Evolutionary conservation across 2,329 filamentous ascomycete species (phyloP), one percentile per base, ranked within the genome.

Genomic region (Aspergillus quadricinctus): DNA sequence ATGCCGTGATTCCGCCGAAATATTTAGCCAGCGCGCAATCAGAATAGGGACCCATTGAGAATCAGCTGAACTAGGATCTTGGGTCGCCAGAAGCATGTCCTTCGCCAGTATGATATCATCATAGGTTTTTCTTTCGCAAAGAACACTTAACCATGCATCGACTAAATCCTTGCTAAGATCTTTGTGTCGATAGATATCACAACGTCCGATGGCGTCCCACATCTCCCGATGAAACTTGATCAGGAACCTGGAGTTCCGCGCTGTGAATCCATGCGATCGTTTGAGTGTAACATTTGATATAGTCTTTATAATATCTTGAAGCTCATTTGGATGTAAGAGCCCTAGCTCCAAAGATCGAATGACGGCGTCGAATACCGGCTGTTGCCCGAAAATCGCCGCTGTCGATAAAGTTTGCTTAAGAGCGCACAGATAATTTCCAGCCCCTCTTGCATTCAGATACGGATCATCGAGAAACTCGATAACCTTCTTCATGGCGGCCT

Each of bases 141-240:
- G 60, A 29, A 68, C 57, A 8, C 60, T 57, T 35, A 75, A 60
- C 73, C 73, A 77, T 9, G 55, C 50, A 27, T 69, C 61, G 23
- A 73, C 55, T 29, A 69, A 58, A 2, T 62, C 53, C n/a, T 58
- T 55, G 21, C 68, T 65, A 53, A 77, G 57, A 51, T 77, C 70
- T 25, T 57, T 60, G 31, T 72, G 65, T 14, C 60, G 62, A 29
- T 74, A 66, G 21, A 77, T 66, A 50, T 66, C 66, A 52, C 72
- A 76, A 14, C 59, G 59, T 31, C 68, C 66, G 55, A 77, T 67
- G 4, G 72, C 72, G 56, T 67, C 62, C 73, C 74, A 77, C 58
- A 77, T 66, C 2, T 60, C 55, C 29, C 65, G 58, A 43, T 71
- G 70, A 43, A 66, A 66, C 11, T 61, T 50, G 25, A 56, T 48